Conservation (phyloP, 2,329 filamentous ascomycete genomes). For the Phoma herbarum region DNA sequence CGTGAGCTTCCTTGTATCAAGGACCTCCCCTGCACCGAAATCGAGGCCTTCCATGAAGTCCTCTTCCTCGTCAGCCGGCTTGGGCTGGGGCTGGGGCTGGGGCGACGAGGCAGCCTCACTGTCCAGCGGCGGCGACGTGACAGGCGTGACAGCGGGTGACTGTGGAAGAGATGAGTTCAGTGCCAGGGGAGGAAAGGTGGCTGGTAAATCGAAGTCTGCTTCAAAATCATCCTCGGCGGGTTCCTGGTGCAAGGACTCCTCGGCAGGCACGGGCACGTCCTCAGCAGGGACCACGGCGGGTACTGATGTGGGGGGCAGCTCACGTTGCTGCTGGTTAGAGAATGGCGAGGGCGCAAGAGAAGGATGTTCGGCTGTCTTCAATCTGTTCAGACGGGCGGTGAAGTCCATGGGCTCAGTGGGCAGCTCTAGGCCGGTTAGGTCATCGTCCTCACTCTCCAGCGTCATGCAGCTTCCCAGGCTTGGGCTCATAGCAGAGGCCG, state of each 20-base stretch:
- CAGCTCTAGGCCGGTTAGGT: slow-evolving; percentile 86
- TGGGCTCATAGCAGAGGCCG: slow-evolving; percentile 87
- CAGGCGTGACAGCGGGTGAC: slow-evolving; percentile 29
- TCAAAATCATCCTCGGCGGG: slow-evolving; percentile 21
- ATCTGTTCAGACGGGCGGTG: slow-evolving; percentile 76
- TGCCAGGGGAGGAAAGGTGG: slow-evolving; percentile 17
- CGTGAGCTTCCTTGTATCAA: slow-evolving; percentile 81
- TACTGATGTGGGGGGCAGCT: slow-evolving; percentile 43
- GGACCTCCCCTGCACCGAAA: slow-evolving; percentile 81
- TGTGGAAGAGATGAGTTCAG: slow-evolving; percentile 10
- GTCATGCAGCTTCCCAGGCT: slow-evolving; percentile 92
- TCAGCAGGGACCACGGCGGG: slow-evolving; percentile 31
- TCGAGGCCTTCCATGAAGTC: slow-evolving; percentile 90
- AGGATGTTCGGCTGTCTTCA: slow-evolving; percentile 62
- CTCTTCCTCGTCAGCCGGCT: slow-evolving; percentile 59
- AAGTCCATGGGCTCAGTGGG: slow-evolving; percentile 87
- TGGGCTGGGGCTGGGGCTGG: slow-evolving; percentile 31
- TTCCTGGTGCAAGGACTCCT: slow-evolving; percentile 16
- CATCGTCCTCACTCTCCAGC: slow-evolving; percentile 91
- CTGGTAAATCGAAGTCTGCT: slow-evolving; percentile 25
- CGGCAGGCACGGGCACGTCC: slow-evolving; percentile 24
- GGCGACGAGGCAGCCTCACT: slow-evolving; percentile 29
- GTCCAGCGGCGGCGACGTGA: slow-evolving; percentile 31
- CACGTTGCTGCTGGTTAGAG: slow-evolving; percentile 26
- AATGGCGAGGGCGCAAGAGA: slow-evolving; percentile 34